A percentile compares a stretch with the other conserved stretches of the same genome.
phyloP scores from a whole-genome alignment of 2,329 filamentous ascomycete species.

The Cladosporium velox region DNA sequence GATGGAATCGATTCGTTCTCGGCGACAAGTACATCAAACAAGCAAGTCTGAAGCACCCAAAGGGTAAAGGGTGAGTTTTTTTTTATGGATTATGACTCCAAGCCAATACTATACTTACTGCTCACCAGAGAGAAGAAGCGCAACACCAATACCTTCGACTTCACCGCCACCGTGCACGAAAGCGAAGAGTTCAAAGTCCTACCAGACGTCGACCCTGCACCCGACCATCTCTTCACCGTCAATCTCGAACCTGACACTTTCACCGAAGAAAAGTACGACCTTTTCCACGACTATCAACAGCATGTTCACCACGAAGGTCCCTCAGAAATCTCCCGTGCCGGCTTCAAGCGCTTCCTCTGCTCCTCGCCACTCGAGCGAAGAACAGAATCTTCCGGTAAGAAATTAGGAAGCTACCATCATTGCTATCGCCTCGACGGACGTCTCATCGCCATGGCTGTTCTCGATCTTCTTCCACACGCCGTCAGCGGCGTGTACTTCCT shows the following conservation, averaged over 20 bases:
- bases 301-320: slow-evolving; percentile 69
- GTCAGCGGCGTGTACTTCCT: slow-evolving; percentile 84
- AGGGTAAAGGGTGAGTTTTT: slow-evolving; percentile 61
- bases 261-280: slow-evolving; percentile 71
- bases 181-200: slow-evolving; percentile 60
- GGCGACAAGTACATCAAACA: slow-evolving; percentile 69
- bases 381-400: slow-evolving; percentile 52
- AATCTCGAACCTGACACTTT: slow-evolving; percentile 70
- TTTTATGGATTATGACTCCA: background rate
- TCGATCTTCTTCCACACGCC: slow-evolving; percentile 74
- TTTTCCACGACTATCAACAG: slow-evolving; percentile 75
- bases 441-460: slow-evolving; percentile 72
- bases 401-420: slow-evolving; percentile 75
- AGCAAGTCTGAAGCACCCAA: slow-evolving; percentile 64
- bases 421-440: slow-evolving; percentile 77
- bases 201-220: slow-evolving; percentile 42
- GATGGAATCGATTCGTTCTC: slow-evolving; percentile 71
- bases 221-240: slow-evolving; percentile 68
- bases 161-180: slow-evolving; percentile 69
- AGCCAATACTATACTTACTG: background rate
- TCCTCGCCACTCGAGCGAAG: slow-evolving; percentile 62
- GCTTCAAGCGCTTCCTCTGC: slow-evolving; percentile 75
- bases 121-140: slow-evolving; percentile 57
- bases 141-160: slow-evolving; percentile 67
- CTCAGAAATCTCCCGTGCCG: slow-evolving; percentile 58